These are phyloP conservation scores for Phylloporus sp. DNA, from an alignment of 768 basidiomycete species.

Conservation along the genomic window DNA sequence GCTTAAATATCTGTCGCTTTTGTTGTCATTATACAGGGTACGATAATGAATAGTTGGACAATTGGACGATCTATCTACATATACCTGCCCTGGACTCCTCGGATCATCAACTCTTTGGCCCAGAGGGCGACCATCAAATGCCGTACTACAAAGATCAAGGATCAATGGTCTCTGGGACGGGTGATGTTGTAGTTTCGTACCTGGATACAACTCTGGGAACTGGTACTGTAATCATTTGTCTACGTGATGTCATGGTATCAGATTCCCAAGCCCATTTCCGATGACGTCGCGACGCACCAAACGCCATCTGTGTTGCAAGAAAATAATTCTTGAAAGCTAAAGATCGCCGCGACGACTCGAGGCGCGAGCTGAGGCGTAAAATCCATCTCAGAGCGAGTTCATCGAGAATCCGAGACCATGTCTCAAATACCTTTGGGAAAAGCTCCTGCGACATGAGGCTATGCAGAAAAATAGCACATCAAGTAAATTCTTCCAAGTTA, in stretches of 20 bases:
- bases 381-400: slow-evolving; percentile 18
- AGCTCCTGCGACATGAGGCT: slow-evolving; percentile 32
- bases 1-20: too few species aligned
- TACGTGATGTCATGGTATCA: neutral
- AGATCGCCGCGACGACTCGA: slow-evolving; percentile 39
- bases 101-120: too few species aligned
- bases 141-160: slow-evolving; percentile 4
- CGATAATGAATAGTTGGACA: too few species aligned
- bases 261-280: neutral
- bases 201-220: slow-evolving; percentile 14
- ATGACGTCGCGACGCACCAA: slow-evolving; percentile 1
- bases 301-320: neutral
- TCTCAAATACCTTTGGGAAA: slow-evolving; percentile 6
- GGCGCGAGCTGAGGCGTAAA: slow-evolving; percentile 36
- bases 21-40: too few species aligned
- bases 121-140: slow-evolving; percentile 19
- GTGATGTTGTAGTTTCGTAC: slow-evolving; percentile 4
- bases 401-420: neutral
- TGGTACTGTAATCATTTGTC: slow-evolving; percentile 10
- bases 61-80: too few species aligned
- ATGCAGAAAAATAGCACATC: slow-evolving; percentile 9
- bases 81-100: too few species aligned
- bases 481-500: neutral
- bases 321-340: slow-evolving; percentile 34
- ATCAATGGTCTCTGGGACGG: neutral